Evolutionary conservation across 2,329 filamentous ascomycete species (phyloP).

Genomic region (Furcasterigmium sp.): DNA sequence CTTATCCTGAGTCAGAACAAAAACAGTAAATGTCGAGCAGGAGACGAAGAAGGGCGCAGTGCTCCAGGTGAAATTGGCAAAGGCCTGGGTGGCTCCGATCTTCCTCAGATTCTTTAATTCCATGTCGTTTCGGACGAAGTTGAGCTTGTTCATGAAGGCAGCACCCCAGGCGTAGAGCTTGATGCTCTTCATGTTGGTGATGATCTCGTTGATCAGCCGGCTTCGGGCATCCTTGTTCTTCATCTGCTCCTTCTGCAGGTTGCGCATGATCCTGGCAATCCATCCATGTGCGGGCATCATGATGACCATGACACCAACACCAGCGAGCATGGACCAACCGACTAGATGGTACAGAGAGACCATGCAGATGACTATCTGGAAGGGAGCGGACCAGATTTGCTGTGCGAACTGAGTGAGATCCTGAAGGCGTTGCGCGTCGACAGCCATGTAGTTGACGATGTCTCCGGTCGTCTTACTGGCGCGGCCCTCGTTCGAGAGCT

Average conservation of each 20-base stretch:
- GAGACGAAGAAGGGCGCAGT: slow-evolving; percentile 97
- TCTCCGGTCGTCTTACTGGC: slow-evolving; percentile 88
- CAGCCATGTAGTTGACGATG: slow-evolving; percentile 99
- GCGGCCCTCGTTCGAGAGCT: slow-evolving; percentile 87
- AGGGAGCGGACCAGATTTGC: slow-evolving; percentile 93
- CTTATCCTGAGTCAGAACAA: slow-evolving; percentile 75
- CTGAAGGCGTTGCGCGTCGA: slow-evolving; percentile 91
- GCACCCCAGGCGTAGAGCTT: slow-evolving; percentile 97
- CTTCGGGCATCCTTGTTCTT: slow-evolving; percentile 97
- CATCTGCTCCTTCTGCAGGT: slow-evolving; percentile 93
- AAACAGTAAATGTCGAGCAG: slow-evolving; percentile 92
- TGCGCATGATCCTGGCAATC: slow-evolving; percentile 91
- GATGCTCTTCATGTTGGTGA: slow-evolving; percentile 99
- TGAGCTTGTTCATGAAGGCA: slow-evolving; percentile 96
- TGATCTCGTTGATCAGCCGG: slow-evolving; percentile 90
- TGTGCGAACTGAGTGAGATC: slow-evolving; percentile 94
- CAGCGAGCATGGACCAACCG: slow-evolving; percentile 91
- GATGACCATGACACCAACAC: slow-evolving; percentile 88
- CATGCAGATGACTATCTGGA: slow-evolving; percentile 96
- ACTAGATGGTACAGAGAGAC: slow-evolving; percentile 92
- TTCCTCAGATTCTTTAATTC: slow-evolving; percentile 93
- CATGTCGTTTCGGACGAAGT: slow-evolving; percentile 90
- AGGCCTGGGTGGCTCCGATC: slow-evolving; percentile 88
- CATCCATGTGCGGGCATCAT: slow-evolving; percentile 97
- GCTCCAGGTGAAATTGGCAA: slow-evolving; percentile 97